Percentiles rank a stretch among this genome's conserved stretches.
phyloP scores from a whole-genome alignment of 208 protist species.

The Leishmania turanica region DNA sequence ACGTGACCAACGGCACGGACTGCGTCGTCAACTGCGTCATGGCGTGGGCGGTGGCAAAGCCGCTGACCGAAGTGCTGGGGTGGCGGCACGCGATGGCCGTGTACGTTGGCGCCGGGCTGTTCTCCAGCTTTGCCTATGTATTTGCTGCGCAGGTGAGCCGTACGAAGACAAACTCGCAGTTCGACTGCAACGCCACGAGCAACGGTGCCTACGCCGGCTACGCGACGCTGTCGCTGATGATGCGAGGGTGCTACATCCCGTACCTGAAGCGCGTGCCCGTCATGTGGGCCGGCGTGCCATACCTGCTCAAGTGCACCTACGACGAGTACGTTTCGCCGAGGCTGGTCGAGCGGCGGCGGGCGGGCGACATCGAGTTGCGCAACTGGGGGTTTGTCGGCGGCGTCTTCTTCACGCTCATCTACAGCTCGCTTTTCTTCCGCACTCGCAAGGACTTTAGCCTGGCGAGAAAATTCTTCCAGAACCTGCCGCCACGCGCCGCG shows the following conservation, averaged over 20 bases:
- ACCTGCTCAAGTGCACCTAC: constrained; percentile 73
- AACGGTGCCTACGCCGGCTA: constrained; percentile 82
- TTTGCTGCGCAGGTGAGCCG: constrained; percentile 62
- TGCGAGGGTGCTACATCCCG: constrained; percentile 71
- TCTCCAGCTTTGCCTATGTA: constrained; percentile 85
- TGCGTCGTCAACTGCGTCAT: constrained; percentile 59
- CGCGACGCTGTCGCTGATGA: constrained; percentile 65
- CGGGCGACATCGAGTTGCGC: constrained; percentile 62
- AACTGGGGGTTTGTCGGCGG: constrained; percentile 89
- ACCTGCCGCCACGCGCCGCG: constrained; percentile 20
- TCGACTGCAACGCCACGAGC: constrained; percentile 68
- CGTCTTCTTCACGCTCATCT: constrained; percentile 80
- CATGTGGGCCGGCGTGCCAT: constrained; percentile 56
- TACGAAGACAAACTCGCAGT: constrained; percentile 51
- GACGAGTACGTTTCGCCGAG: constrained; percentile 81
- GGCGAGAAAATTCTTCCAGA: constrained; percentile 33
- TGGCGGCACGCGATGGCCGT: constrained; percentile 56
- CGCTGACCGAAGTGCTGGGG: constrained; percentile 59
- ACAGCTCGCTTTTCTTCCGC: constrained; percentile 65
- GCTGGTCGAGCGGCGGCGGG: constrained; percentile 52
- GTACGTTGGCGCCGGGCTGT: constrained; percentile 72
- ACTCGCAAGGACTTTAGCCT: constrained; percentile 50
- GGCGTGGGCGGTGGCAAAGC: constrained; percentile 63
- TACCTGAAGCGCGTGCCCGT: constrained; percentile 51
- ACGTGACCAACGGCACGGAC: constrained; percentile 61